Conservation (phyloP, 768 basidiomycete genomes). For the Cyclocybe cylindracea region DNA sequence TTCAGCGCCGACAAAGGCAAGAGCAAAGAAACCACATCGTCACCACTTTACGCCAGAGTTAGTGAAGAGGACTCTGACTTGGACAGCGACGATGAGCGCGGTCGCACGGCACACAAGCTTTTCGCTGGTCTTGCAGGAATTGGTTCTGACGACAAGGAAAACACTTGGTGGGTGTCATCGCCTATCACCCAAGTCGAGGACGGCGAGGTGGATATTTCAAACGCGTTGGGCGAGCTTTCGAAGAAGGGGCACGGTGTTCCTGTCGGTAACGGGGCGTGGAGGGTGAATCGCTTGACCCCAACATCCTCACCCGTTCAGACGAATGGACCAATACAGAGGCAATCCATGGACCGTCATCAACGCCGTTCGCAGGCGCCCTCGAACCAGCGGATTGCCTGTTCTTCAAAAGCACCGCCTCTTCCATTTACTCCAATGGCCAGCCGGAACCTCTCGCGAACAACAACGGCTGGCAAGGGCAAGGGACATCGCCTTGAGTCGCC, state of each 20-base stretch:
- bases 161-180: conserved; percentile 32
- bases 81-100: conserved; percentile 52
- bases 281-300: conserved; percentile 21
- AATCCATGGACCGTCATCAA: background rate
- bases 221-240: background rate
- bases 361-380: background rate
- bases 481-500: conserved; percentile 23
- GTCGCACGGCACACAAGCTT: conserved; percentile 54
- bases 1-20: conserved; percentile 9
- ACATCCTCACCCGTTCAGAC: conserved; percentile 17
- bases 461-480: background rate
- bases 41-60: conserved; percentile 20
- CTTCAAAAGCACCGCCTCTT: background rate
- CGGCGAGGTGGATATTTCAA: background rate
- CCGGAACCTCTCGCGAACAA: background rate
- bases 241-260: conserved; percentile 8
- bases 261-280: conserved; percentile 13
- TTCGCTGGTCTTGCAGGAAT: conserved; percentile 48
- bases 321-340: background rate
- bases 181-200: conserved; percentile 18
- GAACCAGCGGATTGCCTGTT: too few relatives aligned
- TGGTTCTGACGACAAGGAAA: conserved; percentile 28
- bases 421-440: background rate
- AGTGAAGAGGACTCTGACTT: conserved; percentile 36
- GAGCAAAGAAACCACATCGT: conserved; percentile 15